Percentiles rank a stretch among this genome's conserved stretches.
These are phyloP conservation scores for Quercus glauca DNA, from an alignment of 306 rosid genomes.

Conservation along the genomic window DNA sequence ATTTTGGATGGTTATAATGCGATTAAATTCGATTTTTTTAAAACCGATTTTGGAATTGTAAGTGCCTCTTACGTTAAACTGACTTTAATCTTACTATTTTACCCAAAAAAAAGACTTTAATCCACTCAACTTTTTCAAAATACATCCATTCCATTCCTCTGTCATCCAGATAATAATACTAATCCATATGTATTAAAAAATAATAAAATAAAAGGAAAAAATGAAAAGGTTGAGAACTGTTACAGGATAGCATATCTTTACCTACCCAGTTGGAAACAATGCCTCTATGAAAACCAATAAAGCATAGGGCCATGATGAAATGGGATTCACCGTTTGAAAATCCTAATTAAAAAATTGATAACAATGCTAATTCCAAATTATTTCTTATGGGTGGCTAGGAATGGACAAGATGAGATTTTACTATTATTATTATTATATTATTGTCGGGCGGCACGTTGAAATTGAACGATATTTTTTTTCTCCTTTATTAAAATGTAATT, in stretches of 20 bases:
- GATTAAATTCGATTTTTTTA: neutral
- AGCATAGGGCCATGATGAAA: neutral
- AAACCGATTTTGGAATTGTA: neutral
- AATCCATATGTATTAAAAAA: neutral
- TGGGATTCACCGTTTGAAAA: slow-evolving; percentile 7
- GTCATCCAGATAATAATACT: no score
- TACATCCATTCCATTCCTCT: no score
- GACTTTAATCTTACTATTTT: neutral
- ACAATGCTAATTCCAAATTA: neutral
- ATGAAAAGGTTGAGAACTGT: neutral
- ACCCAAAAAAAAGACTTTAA: neutral
- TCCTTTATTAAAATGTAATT: no score
- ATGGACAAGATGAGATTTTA: neutral
- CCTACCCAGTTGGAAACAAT: neutral
- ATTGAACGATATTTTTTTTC: neutral
- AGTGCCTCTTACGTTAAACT: neutral
- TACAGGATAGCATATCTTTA: neutral
- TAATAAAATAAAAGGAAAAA: neutral
- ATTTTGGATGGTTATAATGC: no score
- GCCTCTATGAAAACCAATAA: neutral
- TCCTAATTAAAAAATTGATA: neutral
- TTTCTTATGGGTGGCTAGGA: neutral
- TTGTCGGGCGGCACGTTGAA: neutral
- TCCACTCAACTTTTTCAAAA: neutral
- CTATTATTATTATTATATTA: neutral